These are phyloP conservation scores for Tolypocladium ovalisporum DNA, from an alignment of 2,329 filamentous ascomycete genomes.

Conservation along the genomic window DNA sequence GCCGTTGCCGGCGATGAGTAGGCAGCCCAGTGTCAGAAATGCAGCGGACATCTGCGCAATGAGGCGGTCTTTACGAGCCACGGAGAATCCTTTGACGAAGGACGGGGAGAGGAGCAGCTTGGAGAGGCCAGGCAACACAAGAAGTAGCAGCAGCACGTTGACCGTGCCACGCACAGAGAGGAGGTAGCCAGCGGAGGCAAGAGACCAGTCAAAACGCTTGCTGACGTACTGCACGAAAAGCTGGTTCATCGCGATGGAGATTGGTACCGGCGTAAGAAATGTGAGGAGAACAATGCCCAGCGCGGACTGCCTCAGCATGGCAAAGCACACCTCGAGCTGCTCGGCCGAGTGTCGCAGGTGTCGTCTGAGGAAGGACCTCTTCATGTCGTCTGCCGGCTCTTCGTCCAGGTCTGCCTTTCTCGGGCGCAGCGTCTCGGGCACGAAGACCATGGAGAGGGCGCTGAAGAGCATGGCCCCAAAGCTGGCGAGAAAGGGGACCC, in stretches of 20 bases:
- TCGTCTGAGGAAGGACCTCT: not conserved
- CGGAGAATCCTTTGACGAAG: slow-evolving; percentile 2
- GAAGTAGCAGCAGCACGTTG: slow-evolving; percentile 8
- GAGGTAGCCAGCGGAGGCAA: slow-evolving; percentile 12
- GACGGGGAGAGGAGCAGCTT: slow-evolving; percentile 1
- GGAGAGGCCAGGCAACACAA: slow-evolving; percentile 8
- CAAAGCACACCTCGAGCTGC: slow-evolving; percentile 1
- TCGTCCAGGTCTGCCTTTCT: not conserved
- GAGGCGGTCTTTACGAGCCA: slow-evolving; percentile 12
- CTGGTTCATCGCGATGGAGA: slow-evolving; percentile 5
- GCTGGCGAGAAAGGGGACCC: slow-evolving; percentile 3
- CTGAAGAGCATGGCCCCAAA: not conserved
- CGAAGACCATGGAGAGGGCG: not conserved
- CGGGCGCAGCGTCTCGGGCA: slow-evolving; percentile 4
- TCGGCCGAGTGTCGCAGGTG: not conserved
- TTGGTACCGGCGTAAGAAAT: slow-evolving; percentile 8
- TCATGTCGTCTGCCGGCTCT: not conserved
- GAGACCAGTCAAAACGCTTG: slow-evolving; percentile 12
- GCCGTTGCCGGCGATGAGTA: slow-evolving; percentile 9
- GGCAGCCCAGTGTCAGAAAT: slow-evolving; percentile 9
- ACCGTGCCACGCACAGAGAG: slow-evolving; percentile 11
- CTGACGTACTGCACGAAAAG: slow-evolving; percentile 15
- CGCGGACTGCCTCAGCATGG: slow-evolving; percentile 1
- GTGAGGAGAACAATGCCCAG: slow-evolving; percentile 4
- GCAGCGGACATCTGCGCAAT: slow-evolving; percentile 13